phyloP scores from a whole-genome alignment of 441 rosid species.

The Rhodomyrtus psidioides region DNA sequence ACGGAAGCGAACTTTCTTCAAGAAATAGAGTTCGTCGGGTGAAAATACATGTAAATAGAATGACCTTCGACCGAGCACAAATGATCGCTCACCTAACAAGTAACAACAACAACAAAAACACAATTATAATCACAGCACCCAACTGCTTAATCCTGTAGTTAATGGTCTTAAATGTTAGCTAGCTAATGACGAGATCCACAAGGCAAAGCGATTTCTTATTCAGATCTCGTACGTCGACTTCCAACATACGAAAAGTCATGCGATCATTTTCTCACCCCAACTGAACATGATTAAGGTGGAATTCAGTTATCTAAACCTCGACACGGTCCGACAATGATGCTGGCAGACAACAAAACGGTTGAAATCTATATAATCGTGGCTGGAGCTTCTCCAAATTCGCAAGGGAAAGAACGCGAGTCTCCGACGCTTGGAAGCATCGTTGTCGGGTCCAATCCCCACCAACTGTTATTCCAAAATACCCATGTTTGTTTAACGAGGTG shows the following conservation, averaged over 20 bases:
- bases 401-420: background rate
- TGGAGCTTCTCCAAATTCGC: background rate
- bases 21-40: no score
- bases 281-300: background rate
- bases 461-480: background rate
- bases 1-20: background rate
- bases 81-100: background rate
- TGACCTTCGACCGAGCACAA: background rate
- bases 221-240: background rate
- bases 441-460: background rate
- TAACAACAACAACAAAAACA: background rate
- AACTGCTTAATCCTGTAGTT: background rate
- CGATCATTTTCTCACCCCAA: background rate
- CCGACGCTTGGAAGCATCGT: background rate
- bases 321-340: background rate
- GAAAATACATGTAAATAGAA: background rate
- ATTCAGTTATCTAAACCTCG: background rate
- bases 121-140: background rate
- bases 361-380: background rate
- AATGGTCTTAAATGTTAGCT: background rate
- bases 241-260: background rate
- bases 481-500: background rate
- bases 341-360: background rate
- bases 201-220: background rate
- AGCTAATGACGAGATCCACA: background rate